phyloP scores from a whole-genome alignment of 1,284 basidiomycete species.

The Malassezia sp. region DNA sequence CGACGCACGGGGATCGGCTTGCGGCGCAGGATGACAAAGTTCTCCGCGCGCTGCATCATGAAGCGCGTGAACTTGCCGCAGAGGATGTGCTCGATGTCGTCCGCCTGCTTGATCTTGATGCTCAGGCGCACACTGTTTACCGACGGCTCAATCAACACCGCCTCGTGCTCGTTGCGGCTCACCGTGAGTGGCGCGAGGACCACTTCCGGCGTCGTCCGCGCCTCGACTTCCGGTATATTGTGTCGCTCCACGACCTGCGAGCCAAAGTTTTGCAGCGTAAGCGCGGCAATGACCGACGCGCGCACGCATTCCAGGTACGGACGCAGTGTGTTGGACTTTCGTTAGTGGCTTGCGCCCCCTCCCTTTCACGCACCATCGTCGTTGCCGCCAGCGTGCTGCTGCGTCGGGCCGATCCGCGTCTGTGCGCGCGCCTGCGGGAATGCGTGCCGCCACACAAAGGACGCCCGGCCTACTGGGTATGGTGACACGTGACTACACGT shows the following conservation, averaged over 20 bases:
- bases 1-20: slow-evolving; percentile 83
- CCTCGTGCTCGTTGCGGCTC: slow-evolving; percentile 90
- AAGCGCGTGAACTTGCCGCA: slow-evolving; percentile 99
- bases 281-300: slow-evolving; percentile 87
- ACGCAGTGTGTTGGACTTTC: slow-evolving; percentile 59
- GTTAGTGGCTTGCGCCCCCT: slow-evolving; percentile 1
- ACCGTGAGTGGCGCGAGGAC: slow-evolving; percentile 83
- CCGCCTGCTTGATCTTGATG: slow-evolving; percentile 98
- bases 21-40: slow-evolving; percentile 85
- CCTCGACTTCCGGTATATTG: slow-evolving; percentile 65
- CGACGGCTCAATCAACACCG: slow-evolving; percentile 88
- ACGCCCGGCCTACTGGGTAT: too few species aligned
- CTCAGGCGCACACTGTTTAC: slow-evolving; percentile 92
- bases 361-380: slow-evolving; percentile 14
- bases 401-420: neutral
- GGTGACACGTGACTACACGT: too few species aligned
- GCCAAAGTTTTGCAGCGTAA: slow-evolving; percentile 92
- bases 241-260: slow-evolving; percentile 94
- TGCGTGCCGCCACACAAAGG: too few species aligned
- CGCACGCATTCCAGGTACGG: slow-evolving; percentile 93
- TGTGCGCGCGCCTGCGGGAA: slow-evolving; percentile 1
- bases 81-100: slow-evolving; percentile 93
- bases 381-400: too few species aligned
- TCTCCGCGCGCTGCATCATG: slow-evolving; percentile 96
- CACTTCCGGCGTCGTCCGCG: slow-evolving; percentile 53